Evolutionary conservation across 371 early-diverging fungal species (phyloP).

Genomic region (Mortierella sp.): DNA sequence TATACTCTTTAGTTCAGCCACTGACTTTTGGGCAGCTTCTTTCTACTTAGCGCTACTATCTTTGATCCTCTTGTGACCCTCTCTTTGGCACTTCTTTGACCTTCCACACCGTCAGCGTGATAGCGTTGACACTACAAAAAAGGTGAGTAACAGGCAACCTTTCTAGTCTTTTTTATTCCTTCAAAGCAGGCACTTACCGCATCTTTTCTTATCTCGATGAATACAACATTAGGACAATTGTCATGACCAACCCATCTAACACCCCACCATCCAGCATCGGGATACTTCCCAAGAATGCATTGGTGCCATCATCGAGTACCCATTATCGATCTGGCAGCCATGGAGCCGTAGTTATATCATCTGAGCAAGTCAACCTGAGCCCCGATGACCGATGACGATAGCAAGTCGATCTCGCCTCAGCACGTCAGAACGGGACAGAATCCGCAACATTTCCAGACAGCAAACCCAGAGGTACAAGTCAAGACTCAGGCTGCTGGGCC

Average conservation of each 20-base stretch:
- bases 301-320: not conserved
- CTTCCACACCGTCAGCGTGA: not conserved
- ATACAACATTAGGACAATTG: not conserved
- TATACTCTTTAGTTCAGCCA: not conserved
- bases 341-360: not conserved
- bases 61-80: not conserved
- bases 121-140: conserved; percentile 3
- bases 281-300: not conserved
- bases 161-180: not conserved
- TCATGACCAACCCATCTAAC: conserved; percentile 3
- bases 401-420: conserved; percentile 3
- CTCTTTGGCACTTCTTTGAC: too few species aligned
- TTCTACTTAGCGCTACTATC: conserved; percentile 1
- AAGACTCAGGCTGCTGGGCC: conserved; percentile 1
- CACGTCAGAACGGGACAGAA: not conserved
- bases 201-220: not conserved
- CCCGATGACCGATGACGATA: not conserved
- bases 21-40: not conserved
- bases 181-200: conserved; percentile 1
- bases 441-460: conserved; percentile 2
- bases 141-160: not conserved
- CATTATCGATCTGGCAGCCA: conserved; percentile 1
- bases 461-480: not conserved
- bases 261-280: not conserved
- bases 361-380: not conserved